Base-by-base conservation (phyloP, 192 early-diverging fungal species). In the Obelidium mucronatum region DNA sequence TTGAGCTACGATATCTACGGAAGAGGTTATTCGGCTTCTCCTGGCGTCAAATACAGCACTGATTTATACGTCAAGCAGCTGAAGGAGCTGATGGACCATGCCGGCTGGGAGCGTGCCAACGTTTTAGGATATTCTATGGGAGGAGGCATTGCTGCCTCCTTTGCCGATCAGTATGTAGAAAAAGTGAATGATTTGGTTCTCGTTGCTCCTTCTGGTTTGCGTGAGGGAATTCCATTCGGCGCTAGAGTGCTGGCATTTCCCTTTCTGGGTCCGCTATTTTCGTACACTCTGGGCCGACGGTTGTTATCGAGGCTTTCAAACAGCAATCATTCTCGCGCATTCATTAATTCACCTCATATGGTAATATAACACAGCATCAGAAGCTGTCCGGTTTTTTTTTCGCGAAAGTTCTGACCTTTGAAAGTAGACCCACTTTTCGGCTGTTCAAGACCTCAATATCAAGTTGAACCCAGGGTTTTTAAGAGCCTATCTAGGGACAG, bases 301-400 rank as follows among this genome's bases (percentile, higher is more conserved):
- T 33, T 42, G 19, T 17, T 74, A 4, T 15, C 31, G 22, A 8
- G 17, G 3, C 34, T 3, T 4, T 62, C 58, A 37, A 6, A 26
- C 31, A 58, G 31, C 31, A 72, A 72, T 31, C 52, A 72, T 58
- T 26, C 8, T n/a, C 36, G 36, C 19, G 22, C 31, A 8, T 72
- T 35, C 36, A 3, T n/a, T 58, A 74, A 74, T 3, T 4, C 39
- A 42, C 72, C 72, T 40, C 72, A 74, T 48, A 62, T 72, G 69
- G 67, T 68, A 68, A 3, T 24, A 52, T 52, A 52, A 52, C 17
- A 31, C 33, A 26, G 44, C 67, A 42, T 69, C 31, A 8, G 4
- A 26, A 13, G 28, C 28, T 13, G 59, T 34, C 15, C 0, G 28
- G 22, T 35, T 65, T 4, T 17, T 37, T 17, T 33, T 65, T 22